These are phyloP conservation scores for Entomortierella beljakovae DNA, from an alignment of 192 early-diverging fungal species.

Conservation along the genomic window DNA sequence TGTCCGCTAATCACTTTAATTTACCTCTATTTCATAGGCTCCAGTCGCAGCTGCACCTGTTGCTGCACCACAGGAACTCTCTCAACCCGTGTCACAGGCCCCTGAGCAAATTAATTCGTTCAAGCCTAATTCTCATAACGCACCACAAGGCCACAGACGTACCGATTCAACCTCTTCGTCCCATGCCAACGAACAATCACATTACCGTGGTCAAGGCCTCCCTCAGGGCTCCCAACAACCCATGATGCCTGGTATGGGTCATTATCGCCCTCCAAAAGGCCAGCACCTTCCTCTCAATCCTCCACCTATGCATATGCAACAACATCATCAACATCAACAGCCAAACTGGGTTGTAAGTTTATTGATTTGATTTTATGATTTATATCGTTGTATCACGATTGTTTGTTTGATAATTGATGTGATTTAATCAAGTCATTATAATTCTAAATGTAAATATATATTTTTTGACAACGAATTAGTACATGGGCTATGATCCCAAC, in stretches of 20 bases:
- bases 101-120: conserved; percentile 25
- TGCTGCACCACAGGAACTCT: conserved; percentile 16
- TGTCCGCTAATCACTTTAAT: neutral
- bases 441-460: no score
- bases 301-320: conserved; percentile 43
- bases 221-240: conserved; percentile 28
- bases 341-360: no score
- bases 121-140: conserved; percentile 46
- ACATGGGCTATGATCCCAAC: no score
- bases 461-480: no score
- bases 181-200: conserved; percentile 53
- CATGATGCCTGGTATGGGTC: conserved; percentile 52
- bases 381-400: no score
- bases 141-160: conserved; percentile 40
- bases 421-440: no score
- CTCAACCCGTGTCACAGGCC: conserved; percentile 13
- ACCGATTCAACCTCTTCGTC: conserved; percentile 49
- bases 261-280: conserved; percentile 37
- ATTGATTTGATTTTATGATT: no score
- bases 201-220: conserved; percentile 51
- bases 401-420: no score
- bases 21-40: neutral
- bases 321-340: conserved; percentile 10
- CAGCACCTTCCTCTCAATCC: conserved; percentile 31
- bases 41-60: conserved; percentile 6